phyloP scores from a whole-genome alignment of 768 basidiomycete genomes.

The Boletus vinaceobasis region DNA sequence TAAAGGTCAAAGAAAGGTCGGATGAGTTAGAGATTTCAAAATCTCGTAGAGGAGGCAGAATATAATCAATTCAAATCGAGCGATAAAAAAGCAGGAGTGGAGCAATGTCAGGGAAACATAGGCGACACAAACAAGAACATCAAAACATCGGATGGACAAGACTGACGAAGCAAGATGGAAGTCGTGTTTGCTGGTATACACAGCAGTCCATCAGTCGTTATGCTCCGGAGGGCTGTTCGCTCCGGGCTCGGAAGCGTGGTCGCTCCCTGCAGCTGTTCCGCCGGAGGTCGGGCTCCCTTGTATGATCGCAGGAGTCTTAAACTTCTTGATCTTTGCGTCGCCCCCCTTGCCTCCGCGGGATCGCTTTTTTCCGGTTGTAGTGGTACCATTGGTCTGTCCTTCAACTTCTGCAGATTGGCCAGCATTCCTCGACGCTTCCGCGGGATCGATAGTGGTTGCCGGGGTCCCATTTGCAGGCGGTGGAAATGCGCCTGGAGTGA shows the following conservation, averaged over 20 bases:
- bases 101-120: slow-evolving; percentile 5
- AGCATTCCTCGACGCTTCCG: slow-evolving; percentile 23
- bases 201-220: slow-evolving; percentile 19
- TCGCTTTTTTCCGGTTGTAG: slow-evolving; percentile 28
- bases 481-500: slow-evolving; percentile 30
- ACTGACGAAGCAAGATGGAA: neutral
- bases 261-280: slow-evolving; percentile 26
- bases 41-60: slow-evolving; percentile 25
- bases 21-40: slow-evolving; percentile 15
- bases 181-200: neutral
- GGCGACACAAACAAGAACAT: slow-evolving; percentile 10
- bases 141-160: slow-evolving; percentile 3
- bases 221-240: slow-evolving; percentile 24
- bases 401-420: slow-evolving; percentile 16
- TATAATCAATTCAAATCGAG: slow-evolving; percentile 23
- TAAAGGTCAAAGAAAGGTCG: slow-evolving; percentile 32
- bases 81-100: neutral
- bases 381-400: slow-evolving; percentile 17
- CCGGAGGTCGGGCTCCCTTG: slow-evolving; percentile 22
- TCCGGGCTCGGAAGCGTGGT: slow-evolving; percentile 25
- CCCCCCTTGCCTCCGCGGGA: slow-evolving; percentile 29
- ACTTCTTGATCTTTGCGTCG: slow-evolving; percentile 32
- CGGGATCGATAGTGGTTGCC: slow-evolving; percentile 26
- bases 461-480: slow-evolving; percentile 27
- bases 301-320: slow-evolving; percentile 15